Conservation (phyloP, 1,284 basidiomycete species). For the Gomphus bonarii region DNA sequence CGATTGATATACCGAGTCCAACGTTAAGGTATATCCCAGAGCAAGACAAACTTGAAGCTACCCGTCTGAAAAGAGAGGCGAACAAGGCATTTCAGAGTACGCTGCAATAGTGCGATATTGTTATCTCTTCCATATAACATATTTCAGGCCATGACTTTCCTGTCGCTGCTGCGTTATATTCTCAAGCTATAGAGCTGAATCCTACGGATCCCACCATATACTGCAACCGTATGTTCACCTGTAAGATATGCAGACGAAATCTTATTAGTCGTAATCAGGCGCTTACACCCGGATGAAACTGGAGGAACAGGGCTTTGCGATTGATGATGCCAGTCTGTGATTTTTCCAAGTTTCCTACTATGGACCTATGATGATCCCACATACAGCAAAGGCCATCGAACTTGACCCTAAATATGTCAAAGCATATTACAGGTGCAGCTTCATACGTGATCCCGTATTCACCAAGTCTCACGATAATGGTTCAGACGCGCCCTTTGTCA, state of each 20-base stretch:
- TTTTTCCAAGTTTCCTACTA: background rate
- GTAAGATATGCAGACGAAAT: background rate
- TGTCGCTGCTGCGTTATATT: conserved; percentile 62
- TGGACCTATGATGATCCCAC: conserved; percentile 2
- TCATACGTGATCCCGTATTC: conserved; percentile 5
- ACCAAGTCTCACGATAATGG: background rate
- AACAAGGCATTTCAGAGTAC: conserved; percentile 79
- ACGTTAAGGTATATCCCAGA: conserved; percentile 51
- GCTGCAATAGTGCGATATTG: conserved; percentile 18
- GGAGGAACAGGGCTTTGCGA: conserved; percentile 77
- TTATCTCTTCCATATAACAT: background rate
- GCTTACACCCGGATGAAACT: conserved; percentile 71
- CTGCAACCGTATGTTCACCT: conserved; percentile 47
- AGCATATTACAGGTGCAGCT: conserved; percentile 68
- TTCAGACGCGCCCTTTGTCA: conserved; percentile 84
- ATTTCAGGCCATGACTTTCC: conserved; percentile 46
- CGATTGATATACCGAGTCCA: conserved; percentile 32
- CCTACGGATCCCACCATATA: conserved; percentile 67
- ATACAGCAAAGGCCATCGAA: conserved; percentile 72
- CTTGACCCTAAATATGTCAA: conserved; percentile 89
- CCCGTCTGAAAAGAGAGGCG: conserved; percentile 68
- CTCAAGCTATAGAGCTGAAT: conserved; percentile 70
- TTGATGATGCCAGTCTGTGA: conserved; percentile 63
- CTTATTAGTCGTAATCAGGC: conserved; percentile 11
- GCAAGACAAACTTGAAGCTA: conserved; percentile 56